Evolutionary conservation across 192 early-diverging fungal species (phyloP).

Genomic region (Entomortierella beljakovae): DNA sequence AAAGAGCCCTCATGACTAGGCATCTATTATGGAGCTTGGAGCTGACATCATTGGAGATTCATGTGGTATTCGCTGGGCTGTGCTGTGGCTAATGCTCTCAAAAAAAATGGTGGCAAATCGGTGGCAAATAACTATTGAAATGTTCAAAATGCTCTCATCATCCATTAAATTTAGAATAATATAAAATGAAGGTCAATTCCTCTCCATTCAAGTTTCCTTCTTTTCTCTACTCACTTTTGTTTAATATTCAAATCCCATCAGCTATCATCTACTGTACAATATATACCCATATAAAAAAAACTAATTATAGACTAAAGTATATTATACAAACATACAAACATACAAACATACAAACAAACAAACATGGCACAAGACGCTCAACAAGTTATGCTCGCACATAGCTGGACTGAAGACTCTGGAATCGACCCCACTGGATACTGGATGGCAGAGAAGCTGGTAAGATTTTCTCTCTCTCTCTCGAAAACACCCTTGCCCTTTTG

Average conservation of each 20-base stretch:
- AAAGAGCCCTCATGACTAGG: too few relatives aligned
- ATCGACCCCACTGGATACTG: slow-evolving; percentile 77
- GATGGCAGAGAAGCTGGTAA: slow-evolving; percentile 75
- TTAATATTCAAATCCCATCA: background rate
- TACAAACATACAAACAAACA: background rate
- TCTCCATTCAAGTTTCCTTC: too few relatives aligned
- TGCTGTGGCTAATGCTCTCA: too few relatives aligned
- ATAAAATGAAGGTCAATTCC: too few relatives aligned
- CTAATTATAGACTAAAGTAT: background rate
- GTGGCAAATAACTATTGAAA: background rate
- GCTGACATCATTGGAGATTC: too few relatives aligned
- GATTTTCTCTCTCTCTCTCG: background rate
- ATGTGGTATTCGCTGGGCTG: too few relatives aligned
- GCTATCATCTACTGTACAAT: too few relatives aligned
- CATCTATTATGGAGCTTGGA: too few relatives aligned
- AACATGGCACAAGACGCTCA: slow-evolving; percentile 42
- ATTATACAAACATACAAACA: background rate
- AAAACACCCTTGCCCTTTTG: background rate
- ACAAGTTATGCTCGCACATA: slow-evolving; percentile 55
- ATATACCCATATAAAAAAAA: too few relatives aligned
- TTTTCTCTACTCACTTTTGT: background rate
- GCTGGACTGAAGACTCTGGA: slow-evolving; percentile 51
- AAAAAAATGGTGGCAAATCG: too few relatives aligned
- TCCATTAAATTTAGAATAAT: too few relatives aligned
- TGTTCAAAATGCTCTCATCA: too few relatives aligned